phyloP scores from a whole-genome alignment of 2,329 filamentous ascomycete genomes.

The Paecilomyces niveus region DNA sequence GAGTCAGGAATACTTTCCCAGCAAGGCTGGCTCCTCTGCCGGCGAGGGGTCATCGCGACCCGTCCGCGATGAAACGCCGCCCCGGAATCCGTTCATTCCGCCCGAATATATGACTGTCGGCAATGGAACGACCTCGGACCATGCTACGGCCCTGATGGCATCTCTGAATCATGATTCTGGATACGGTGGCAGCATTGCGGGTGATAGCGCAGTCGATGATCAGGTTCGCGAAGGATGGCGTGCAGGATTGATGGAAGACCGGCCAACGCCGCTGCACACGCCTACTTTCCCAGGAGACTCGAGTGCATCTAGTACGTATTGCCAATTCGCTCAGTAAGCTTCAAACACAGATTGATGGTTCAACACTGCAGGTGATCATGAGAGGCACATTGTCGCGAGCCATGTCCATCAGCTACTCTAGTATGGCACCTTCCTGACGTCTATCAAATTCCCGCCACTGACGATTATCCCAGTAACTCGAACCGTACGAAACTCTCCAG shows the following conservation, averaged over 20 bases:
- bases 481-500: conserved; percentile 82
- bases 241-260: conserved; percentile 50
- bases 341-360: conserved; percentile 9
- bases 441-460: conserved; percentile 6
- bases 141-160: conserved; percentile 71
- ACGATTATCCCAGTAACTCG: conserved; percentile 54
- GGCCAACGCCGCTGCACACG: conserved; percentile 51
- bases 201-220: conserved; percentile 48
- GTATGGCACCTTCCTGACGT: conserved; percentile 23
- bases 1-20: conserved; percentile 37
- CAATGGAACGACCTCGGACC: conserved; percentile 70
- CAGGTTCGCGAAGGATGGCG: conserved; percentile 45
- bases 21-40: conserved; percentile 25
- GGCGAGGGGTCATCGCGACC: conserved; percentile 30
- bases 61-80: conserved; percentile 17
- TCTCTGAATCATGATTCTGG: conserved; percentile 84
- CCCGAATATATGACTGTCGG: conserved; percentile 86
- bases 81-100: conserved; percentile 21
- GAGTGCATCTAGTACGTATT: conserved; percentile 34
- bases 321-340: not conserved
- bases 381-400: conserved; percentile 63
- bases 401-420: conserved; percentile 92
- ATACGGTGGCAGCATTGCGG: conserved; percentile 73
- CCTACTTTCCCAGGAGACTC: conserved; percentile 43
- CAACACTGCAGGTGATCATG: conserved; percentile 47